A percentile compares a stretch with the other conserved stretches of the same genome.
These are phyloP conservation scores for Lactifluus piperatus DNA, from an alignment of 768 basidiomycete species.

Conservation along the genomic window DNA sequence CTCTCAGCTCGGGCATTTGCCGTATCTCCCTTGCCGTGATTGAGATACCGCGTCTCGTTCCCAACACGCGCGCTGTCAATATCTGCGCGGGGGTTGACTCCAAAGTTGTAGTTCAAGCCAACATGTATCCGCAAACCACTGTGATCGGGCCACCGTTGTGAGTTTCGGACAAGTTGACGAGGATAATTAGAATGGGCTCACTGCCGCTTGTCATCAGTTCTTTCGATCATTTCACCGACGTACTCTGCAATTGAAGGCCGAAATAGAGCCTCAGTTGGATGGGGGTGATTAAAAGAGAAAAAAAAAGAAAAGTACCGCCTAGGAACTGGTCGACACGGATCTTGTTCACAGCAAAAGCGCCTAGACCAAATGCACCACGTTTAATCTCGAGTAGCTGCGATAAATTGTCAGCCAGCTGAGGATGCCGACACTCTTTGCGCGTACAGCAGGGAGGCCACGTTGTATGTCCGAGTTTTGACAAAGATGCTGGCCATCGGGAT, in stretches of 20 bases:
- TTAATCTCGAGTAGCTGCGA: slow-evolving; percentile 11
- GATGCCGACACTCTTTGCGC: not conserved
- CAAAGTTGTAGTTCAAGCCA: slow-evolving; percentile 54
- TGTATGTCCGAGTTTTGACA: slow-evolving; percentile 13
- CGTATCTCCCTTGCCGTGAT: slow-evolving; percentile 36
- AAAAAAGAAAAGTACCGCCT: slow-evolving; percentile 18
- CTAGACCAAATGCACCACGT: slow-evolving; percentile 38
- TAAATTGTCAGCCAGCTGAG: not conserved
- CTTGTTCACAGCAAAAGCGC: slow-evolving; percentile 32
- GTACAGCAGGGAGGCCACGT: slow-evolving; percentile 4
- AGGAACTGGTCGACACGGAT: slow-evolving; percentile 13
- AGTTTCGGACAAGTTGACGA: not conserved
- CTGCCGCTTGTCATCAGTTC: slow-evolving; percentile 41
- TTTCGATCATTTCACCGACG: slow-evolving; percentile 49
- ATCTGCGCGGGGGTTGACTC: slow-evolving; percentile 36
- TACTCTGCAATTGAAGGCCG: slow-evolving; percentile 41
- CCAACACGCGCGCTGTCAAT: slow-evolving; percentile 52
- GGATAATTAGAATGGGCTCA: slow-evolving; percentile 25
- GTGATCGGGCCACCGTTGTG: not conserved
- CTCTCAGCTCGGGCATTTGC: slow-evolving; percentile 42
- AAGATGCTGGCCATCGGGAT: not conserved
- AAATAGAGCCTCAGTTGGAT: not conserved
- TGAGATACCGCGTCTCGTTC: slow-evolving; percentile 61
- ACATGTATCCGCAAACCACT: slow-evolving; percentile 41
- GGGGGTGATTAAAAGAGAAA: too few species aligned